Conservation (phyloP, 1,139 yeast species). For the Saccharomycopsis crataegensis region DNA sequence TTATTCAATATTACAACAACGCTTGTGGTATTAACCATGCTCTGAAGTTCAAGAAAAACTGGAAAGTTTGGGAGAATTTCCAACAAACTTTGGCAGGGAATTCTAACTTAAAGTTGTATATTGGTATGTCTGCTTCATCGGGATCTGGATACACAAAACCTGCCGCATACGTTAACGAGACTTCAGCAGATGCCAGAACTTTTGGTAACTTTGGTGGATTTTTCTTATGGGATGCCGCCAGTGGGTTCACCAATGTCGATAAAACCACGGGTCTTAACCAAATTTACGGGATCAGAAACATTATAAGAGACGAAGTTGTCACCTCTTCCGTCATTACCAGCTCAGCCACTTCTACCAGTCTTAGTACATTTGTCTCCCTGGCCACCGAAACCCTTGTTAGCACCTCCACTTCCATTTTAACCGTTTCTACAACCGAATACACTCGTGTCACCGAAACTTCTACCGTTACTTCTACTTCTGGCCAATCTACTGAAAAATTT, state of each 20-base stretch:
- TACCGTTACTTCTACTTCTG: no score
- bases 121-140: conserved; percentile 61
- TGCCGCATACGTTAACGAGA: conserved; percentile 30
- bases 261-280: conserved; percentile 29
- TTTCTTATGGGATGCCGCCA: conserved; percentile 85
- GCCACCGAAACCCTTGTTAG: no score
- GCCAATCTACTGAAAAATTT: no score
- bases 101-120: conserved; percentile 49
- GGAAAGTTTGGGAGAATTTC: conserved; percentile 73
- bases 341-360: neutral
- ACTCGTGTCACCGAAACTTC: no score
- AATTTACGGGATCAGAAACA: conserved; percentile 15
- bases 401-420: no score
- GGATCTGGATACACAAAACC: conserved; percentile 57
- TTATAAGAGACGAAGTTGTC: conserved; percentile 9
- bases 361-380: no score
- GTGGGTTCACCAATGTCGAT: conserved; percentile 42
- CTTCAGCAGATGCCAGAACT: conserved; percentile 30
- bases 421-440: no score
- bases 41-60: conserved; percentile 36
- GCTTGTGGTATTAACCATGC: conserved; percentile 10
- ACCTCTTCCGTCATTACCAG: conserved; percentile 1
- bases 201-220: conserved; percentile 66
- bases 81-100: conserved; percentile 63
- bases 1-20: conserved; percentile 69